These are phyloP conservation scores for Aquilaria agallochum DNA, from an alignment of 441 rosid genomes.

Conservation along the genomic window DNA sequence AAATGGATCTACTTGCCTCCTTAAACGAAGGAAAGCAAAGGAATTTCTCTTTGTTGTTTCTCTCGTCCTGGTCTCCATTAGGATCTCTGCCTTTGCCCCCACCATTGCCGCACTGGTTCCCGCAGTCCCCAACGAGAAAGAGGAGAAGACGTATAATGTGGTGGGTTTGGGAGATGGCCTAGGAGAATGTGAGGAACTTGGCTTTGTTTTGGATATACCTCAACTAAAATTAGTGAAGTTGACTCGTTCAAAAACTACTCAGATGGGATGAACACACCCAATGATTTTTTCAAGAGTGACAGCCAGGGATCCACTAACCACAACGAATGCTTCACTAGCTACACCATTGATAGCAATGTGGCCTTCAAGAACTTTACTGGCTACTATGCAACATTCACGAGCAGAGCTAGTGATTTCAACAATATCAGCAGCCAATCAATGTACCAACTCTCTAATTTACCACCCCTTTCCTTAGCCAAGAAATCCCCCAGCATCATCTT, in stretches of 20 bases:
- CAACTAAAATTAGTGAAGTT: slow-evolving; percentile 19
- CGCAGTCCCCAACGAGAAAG: too few species aligned
- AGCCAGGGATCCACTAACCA: slow-evolving; percentile 25
- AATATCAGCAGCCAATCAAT: slow-evolving; percentile 31
- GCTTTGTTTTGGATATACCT: slow-evolving; percentile 16
- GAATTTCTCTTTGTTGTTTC: too few species aligned
- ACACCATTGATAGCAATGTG: slow-evolving; percentile 36
- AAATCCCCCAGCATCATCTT: too few species aligned
- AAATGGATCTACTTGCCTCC: too few species aligned
- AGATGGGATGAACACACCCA: slow-evolving; percentile 27
- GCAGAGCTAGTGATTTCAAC: slow-evolving; percentile 37
- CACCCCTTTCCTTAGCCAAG: not conserved
- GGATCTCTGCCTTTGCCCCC: too few species aligned
- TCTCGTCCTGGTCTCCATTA: too few species aligned
- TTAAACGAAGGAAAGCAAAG: too few species aligned
- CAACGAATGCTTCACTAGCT: slow-evolving; percentile 31
- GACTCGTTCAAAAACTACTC: slow-evolving; percentile 47
- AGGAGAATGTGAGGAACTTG: too few species aligned
- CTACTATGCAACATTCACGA: slow-evolving; percentile 31
- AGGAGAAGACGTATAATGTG: too few species aligned
- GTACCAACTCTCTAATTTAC: slow-evolving; percentile 43
- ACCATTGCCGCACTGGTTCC: too few species aligned
- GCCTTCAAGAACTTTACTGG: slow-evolving; percentile 37
- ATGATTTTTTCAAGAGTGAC: slow-evolving; percentile 34
- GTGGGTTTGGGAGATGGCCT: too few species aligned